Percentiles rank a stretch among this genome's conserved stretches.
phyloP scores from a whole-genome alignment of 495 filamentous ascomycete species.

The Podospora pseudocomata region DNA sequence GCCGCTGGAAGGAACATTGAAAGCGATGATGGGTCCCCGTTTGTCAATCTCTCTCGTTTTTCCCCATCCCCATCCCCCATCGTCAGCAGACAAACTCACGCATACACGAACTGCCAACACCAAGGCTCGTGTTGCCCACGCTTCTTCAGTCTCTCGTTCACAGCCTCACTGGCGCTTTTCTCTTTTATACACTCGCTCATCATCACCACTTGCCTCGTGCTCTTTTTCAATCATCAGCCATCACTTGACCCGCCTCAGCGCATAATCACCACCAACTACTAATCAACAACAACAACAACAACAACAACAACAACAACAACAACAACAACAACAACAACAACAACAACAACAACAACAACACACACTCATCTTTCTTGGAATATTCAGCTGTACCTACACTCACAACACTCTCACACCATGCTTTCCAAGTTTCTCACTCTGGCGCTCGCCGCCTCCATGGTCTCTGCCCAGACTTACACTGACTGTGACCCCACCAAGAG shows the following conservation, averaged over 20 bases:
- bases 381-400: neutral
- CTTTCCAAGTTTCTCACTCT: conserved; percentile 41
- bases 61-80: neutral
- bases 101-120: conserved; percentile 7
- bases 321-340: too few species aligned
- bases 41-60: conserved; percentile 4
- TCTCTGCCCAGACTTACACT: conserved; percentile 69
- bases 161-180: conserved; percentile 5
- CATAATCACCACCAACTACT: neutral
- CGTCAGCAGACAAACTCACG: conserved; percentile 11
- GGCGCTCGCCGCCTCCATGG: conserved; percentile 46
- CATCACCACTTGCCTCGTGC: neutral
- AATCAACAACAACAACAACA: neutral
- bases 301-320: too few species aligned
- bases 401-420: conserved; percentile 28
- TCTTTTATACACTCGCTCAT: conserved; percentile 16
- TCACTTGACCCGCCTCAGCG: neutral
- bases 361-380: neutral
- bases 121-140: conserved; percentile 15
- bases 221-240: neutral
- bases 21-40: conserved; percentile 15
- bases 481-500: conserved; percentile 69
- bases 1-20: conserved; percentile 11
- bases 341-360: neutral
- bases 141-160: conserved; percentile 20